phyloP scores from a whole-genome alignment of 83 land plant species.

The Thuja plicata region DNA sequence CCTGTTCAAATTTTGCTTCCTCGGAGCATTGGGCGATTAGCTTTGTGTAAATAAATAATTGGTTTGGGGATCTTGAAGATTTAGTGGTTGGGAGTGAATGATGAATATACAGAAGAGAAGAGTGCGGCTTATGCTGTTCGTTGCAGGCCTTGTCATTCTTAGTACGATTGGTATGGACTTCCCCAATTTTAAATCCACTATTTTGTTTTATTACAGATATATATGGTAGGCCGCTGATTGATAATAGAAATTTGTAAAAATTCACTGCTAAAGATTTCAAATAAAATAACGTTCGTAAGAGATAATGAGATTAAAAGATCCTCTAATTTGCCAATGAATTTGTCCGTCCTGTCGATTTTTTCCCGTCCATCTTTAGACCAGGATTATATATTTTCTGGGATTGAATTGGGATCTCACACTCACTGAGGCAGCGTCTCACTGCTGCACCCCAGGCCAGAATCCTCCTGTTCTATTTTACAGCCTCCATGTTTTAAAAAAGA shows the following conservation, averaged over 20 bases:
- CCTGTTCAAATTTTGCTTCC: not conserved
- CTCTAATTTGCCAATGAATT: not conserved
- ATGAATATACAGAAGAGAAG: conserved; percentile 43
- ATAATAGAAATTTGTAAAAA: not conserved
- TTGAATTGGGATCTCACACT: too few relatives aligned
- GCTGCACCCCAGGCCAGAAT: too few relatives aligned
- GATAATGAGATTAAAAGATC: not conserved
- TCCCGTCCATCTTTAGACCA: not conserved
- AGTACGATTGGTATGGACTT: conserved; percentile 52
- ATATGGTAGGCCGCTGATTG: not conserved
- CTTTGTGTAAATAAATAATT: not conserved
- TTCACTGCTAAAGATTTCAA: not conserved
- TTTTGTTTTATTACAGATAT: not conserved
- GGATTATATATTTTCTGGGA: too few relatives aligned
- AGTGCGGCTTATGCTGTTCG: conserved; percentile 38
- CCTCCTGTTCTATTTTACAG: too few relatives aligned
- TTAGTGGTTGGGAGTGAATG: not conserved
- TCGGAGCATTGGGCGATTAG: not conserved
- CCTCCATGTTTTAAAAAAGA: too few relatives aligned
- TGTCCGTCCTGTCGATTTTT: not conserved
- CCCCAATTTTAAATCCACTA: not conserved
- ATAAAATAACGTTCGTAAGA: too few relatives aligned
- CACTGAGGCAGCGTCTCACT: too few relatives aligned
- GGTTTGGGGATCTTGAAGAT: not conserved
- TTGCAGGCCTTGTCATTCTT: conserved; percentile 48